A percentile compares a stretch with the other conserved stretches of the same genome.
Evolutionary conservation across 1,284 basidiomycete genomes (phyloP).

Genomic region (Cronartium quercuum): DNA sequence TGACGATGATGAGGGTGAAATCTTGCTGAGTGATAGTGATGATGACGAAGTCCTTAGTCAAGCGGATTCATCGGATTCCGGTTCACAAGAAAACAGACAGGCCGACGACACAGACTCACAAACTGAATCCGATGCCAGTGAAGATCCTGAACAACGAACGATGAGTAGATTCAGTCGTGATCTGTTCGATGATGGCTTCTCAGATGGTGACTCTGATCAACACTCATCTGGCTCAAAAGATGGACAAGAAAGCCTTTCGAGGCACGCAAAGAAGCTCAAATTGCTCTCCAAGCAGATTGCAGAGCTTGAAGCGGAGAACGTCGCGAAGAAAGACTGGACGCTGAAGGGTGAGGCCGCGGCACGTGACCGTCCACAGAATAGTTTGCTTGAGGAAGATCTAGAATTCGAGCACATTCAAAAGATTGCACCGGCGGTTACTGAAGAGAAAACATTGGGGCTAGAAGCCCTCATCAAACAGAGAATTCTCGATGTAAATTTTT

Average conservation of each 20-base stretch:
- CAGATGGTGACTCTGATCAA: slow-evolving; percentile 49
- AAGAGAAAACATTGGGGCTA: slow-evolving; percentile 72
- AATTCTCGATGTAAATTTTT: slow-evolving; percentile 63
- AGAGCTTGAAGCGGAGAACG: slow-evolving; percentile 55
- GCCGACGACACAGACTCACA: background rate
- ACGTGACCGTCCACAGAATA: slow-evolving; percentile 77
- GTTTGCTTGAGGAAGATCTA: slow-evolving; percentile 84
- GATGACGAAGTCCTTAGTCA: slow-evolving; percentile 52
- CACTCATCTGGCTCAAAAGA: slow-evolving; percentile 40
- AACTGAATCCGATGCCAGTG: slow-evolving; percentile 36
- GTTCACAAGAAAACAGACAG: slow-evolving; percentile 35
- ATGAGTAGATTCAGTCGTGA: slow-evolving; percentile 55
- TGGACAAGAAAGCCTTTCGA: slow-evolving; percentile 50
- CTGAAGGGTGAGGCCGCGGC: slow-evolving; percentile 84
- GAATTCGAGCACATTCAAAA: slow-evolving; percentile 88
- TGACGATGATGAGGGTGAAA: slow-evolving; percentile 53
- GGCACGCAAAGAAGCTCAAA: slow-evolving; percentile 54
- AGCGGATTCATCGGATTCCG: slow-evolving; percentile 40
- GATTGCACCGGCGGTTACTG: slow-evolving; percentile 79
- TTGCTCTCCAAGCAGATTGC: slow-evolving; percentile 55
- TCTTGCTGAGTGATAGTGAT: slow-evolving; percentile 54
- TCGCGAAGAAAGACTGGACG: slow-evolving; percentile 72
- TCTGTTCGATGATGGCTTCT: slow-evolving; percentile 55
- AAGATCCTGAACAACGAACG: slow-evolving; percentile 48
- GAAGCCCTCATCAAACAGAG: slow-evolving; percentile 88